Evolutionary conservation across 176 grass and related monocot genomes (phyloP), one percentile per base, ranked within the genome.

Genomic region (Pharus latifolius): DNA sequence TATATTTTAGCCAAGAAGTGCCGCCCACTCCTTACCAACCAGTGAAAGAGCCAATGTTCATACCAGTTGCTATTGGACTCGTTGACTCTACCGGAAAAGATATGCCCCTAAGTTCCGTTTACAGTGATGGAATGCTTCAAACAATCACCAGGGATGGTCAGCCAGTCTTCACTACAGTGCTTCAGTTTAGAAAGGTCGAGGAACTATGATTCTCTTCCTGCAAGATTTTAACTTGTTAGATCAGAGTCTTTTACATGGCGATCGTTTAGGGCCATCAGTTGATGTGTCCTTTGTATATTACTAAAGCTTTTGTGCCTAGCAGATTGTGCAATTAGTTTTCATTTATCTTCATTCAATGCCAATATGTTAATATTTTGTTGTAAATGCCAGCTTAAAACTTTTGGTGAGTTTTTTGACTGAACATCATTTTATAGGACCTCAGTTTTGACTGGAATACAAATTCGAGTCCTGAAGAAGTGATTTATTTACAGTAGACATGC

Each of bases 11-110:
- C 57, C 95, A 99, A 85, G 90, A 99, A 82, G 82, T 99, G 49
- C 84, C 82, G 56, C 67, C 84, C 60, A 94, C 95, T 58, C 95
- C 95, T 65, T 87, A 84, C 57, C 95, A 99, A 75, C 64, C 59
- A 0, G 59, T 83, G 63, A 94, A 99, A 76, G 90, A 94, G 70
- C 81, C 95, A 38, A 88, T 88, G 90, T 94, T 99, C 60, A 94
- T 99, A 79, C 95, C 95, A 60, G 68, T 94, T 78, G 78, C 90
- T 15, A 20, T 94, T 73, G 95, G 90, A 31, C 90, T 99, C 44
- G 87, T 94, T 70, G 84, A 99, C 59, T 88, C 95, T 47, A 83
- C 55, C 7, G 90, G 95, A 79, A 91, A 94, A 83, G 95, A 99
- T 81, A 82, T 99, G 78, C 87, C 84, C 56, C 78, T 99, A 50